Evolutionary conservation across 805 yeast genomes (phyloP).

Genomic region (Kodamaea fukazawae): DNA sequence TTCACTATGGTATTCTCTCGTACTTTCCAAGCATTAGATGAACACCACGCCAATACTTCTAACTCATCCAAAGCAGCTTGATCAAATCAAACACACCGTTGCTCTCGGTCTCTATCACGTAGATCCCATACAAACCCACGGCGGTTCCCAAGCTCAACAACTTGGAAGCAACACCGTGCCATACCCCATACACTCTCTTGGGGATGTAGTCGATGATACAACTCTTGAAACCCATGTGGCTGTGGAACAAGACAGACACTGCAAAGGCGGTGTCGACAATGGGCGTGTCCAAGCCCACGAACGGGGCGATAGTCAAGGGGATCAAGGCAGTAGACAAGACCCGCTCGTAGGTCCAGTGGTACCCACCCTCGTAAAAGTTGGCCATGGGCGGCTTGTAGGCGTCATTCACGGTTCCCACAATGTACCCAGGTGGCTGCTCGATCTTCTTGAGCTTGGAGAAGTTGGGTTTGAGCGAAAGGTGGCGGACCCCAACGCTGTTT

Average conservation of each 20-base stretch:
- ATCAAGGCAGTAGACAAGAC: conserved; percentile 64
- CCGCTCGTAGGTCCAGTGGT: conserved; percentile 93
- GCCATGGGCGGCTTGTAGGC: conserved; percentile 68
- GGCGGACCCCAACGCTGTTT: no score
- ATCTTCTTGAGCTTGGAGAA: conserved; percentile 50
- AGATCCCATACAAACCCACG: conserved; percentile 74
- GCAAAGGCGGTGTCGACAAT: conserved; percentile 70
- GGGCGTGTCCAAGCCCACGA: conserved; percentile 71
- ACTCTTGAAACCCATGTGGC: conserved; percentile 81
- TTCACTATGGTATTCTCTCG: no score
- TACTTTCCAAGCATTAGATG: no score
- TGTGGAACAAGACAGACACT: conserved; percentile 66
- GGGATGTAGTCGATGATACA: conserved; percentile 95
- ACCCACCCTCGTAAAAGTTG: conserved; percentile 70
- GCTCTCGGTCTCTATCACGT: conserved; percentile 74
- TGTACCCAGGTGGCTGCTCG: conserved; percentile 85
- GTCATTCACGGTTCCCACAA: conserved; percentile 92
- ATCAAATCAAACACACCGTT: conserved; percentile 74
- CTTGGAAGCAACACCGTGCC: conserved; percentile 67
- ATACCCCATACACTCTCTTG: conserved; percentile 73
- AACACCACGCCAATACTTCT: no score
- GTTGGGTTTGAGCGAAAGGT: conserved; percentile 37
- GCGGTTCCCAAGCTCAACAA: conserved; percentile 71
- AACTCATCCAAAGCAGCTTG: conserved; percentile 53
- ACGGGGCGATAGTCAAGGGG: conserved; percentile 75